These are phyloP conservation scores for Rhizophagus clarus DNA, from an alignment of 192 early-diverging fungal species.

Conservation along the genomic window DNA sequence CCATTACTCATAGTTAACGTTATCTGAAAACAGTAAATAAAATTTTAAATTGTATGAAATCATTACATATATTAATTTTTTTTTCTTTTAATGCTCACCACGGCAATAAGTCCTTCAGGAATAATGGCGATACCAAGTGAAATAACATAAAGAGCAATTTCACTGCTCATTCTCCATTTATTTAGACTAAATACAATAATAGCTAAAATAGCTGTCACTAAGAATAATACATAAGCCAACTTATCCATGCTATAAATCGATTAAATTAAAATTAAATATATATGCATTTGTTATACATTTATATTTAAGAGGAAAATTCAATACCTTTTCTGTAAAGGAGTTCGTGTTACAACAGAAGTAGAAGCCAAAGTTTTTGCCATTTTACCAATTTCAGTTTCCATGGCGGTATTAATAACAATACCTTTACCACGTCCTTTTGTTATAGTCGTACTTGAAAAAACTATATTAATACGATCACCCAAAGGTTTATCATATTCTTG, in stretches of 20 bases:
- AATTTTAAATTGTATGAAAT: too few relatives aligned
- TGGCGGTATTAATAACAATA: conserved; percentile 82
- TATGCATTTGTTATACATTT: too few relatives aligned
- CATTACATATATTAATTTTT: too few relatives aligned
- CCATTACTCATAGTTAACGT: conserved; percentile 94
- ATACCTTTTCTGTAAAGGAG: conserved; percentile 64
- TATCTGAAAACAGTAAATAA: not conserved
- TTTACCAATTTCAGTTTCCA: conserved; percentile 89
- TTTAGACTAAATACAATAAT: conserved; percentile 83
- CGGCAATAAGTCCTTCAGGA: conserved; percentile 93
- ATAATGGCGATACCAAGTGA: conserved; percentile 91
- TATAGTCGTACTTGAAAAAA: conserved; percentile 87
- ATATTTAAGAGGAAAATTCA: too few relatives aligned
- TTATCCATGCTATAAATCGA: conserved; percentile 49
- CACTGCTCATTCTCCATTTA: conserved; percentile 61
- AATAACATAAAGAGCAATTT: conserved; percentile 76
- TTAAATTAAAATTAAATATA: too few relatives aligned
- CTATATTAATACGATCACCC: conserved; percentile 90
- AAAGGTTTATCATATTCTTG: conserved; percentile 70
- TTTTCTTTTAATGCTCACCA: conserved; percentile 40
- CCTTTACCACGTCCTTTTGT: conserved; percentile 90
- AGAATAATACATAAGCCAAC: conserved; percentile 79
- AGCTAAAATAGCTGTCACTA: conserved; percentile 64
- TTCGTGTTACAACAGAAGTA: conserved; percentile 52
- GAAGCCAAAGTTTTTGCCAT: conserved; percentile 83